Conservation (phyloP, 139 green algal species). For the Chlorella sp. region DNA sequence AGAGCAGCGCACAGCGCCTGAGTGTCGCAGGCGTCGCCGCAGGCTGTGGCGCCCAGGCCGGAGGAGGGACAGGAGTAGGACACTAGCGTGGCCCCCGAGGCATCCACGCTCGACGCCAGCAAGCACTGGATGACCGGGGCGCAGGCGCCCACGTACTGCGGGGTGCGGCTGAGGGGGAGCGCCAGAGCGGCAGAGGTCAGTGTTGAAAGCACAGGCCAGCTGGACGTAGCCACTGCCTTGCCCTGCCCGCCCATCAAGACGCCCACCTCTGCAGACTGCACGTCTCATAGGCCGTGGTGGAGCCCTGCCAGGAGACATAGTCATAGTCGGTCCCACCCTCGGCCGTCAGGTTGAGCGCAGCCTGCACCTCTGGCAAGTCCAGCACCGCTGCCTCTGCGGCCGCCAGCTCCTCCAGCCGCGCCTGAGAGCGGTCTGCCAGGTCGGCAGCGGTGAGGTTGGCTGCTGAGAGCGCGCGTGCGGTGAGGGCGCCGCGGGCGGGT, state of each 20-base stretch:
- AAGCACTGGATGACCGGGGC: constrained; percentile 37
- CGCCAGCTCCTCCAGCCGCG: constrained; percentile 3
- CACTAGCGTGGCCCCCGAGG: constrained; percentile 16
- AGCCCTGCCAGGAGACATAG: constrained; percentile 53
- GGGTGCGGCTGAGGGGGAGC: constrained; percentile 18
- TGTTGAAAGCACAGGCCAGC: too few relatives aligned
- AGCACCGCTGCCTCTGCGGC: background rate
- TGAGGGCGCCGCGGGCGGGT: background rate
- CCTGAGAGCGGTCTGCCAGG: constrained; percentile 25
- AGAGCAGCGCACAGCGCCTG: constrained; percentile 54
- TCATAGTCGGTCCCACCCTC: constrained; percentile 46
- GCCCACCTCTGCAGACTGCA: constrained; percentile 41
- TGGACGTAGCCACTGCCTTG: too few relatives aligned
- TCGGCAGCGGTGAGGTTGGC: background rate
- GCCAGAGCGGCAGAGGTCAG: background rate
- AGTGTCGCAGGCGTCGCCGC: constrained; percentile 33
- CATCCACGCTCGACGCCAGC: background rate
- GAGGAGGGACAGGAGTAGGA: constrained; percentile 51
- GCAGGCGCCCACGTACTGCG: constrained; percentile 64
- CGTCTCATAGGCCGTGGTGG: constrained; percentile 54
- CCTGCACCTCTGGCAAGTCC: constrained; percentile 2
- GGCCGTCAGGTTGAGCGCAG: constrained; percentile 48
- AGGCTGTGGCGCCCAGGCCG: constrained; percentile 21
- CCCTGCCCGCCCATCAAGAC: too few relatives aligned
- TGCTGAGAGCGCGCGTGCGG: background rate